A percentile compares a stretch with the other conserved stretches of the same genome.
Evolutionary conservation across 176 grass and related monocot species (phyloP).

Genomic region (Avena sativa): DNA sequence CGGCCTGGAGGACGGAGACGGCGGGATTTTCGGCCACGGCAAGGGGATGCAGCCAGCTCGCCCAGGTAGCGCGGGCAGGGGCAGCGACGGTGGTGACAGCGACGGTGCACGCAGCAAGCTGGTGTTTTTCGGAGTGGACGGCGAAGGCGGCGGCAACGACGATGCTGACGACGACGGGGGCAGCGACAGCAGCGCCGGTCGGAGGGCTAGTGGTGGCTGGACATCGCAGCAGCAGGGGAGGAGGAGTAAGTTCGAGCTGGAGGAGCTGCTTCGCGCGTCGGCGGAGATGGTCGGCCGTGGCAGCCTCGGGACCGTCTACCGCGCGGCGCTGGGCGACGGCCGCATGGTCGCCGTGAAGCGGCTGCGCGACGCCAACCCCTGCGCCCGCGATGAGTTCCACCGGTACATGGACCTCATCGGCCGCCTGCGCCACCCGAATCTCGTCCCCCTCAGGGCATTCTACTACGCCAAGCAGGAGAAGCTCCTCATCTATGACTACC

Average conservation of each 20-base stretch:
- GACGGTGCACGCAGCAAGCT: slow-evolving; percentile 82
- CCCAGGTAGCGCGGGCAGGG: slow-evolving; percentile 50
- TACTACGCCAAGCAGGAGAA: slow-evolving; percentile 96
- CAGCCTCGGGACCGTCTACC: slow-evolving; percentile 83
- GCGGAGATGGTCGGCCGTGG: slow-evolving; percentile 87
- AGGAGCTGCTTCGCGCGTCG: slow-evolving; percentile 87
- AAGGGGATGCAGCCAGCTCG: slow-evolving; percentile 51
- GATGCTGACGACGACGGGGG: slow-evolving; percentile 31
- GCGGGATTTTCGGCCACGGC: slow-evolving; percentile 41
- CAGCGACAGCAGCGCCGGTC: slow-evolving; percentile 39
- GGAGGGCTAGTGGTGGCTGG: slow-evolving; percentile 18
- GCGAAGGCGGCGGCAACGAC: slow-evolving; percentile 4
- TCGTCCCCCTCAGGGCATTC: slow-evolving; percentile 74
- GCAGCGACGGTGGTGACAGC: slow-evolving; percentile 72
- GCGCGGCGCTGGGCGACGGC: slow-evolving; percentile 75
- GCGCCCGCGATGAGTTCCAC: slow-evolving; percentile 74
- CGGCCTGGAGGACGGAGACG: slow-evolving; percentile 41
- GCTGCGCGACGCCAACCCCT: slow-evolving; percentile 73
- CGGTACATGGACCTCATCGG: slow-evolving; percentile 94
- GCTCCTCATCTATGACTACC: slow-evolving; percentile 88
- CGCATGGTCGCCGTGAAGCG: slow-evolving; percentile 84
- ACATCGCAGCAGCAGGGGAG: slow-evolving; percentile 35
- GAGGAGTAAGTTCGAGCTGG: slow-evolving; percentile 69
- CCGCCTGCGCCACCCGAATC: slow-evolving; percentile 70
- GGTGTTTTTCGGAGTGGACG: slow-evolving; percentile 72